Conservation (phyloP, 805 yeast genomes). For the Maudiozyma bulderi region DNA sequence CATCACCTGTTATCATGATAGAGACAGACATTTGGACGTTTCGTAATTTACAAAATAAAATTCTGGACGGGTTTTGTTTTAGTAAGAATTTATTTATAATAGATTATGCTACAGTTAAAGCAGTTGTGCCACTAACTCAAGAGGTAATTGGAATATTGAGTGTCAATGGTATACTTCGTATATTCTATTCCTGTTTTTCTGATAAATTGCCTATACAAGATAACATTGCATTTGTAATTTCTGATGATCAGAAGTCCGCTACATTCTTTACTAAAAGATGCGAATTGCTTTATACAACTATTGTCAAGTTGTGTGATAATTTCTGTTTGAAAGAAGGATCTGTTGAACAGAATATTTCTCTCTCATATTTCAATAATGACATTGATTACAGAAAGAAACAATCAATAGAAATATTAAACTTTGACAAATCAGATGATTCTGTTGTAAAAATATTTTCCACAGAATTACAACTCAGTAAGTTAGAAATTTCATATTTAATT, state of each 20-base stretch:
- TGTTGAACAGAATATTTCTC: too few species aligned
- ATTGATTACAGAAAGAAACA: background rate
- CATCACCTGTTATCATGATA: background rate
- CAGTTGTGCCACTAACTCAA: background rate
- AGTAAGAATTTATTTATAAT: background rate
- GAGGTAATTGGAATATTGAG: background rate
- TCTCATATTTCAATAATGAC: background rate
- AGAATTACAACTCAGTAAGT: conserved; percentile 4
- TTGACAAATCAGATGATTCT: background rate
- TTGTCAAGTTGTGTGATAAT: too few species aligned
- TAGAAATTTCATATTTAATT: conserved; percentile 16
- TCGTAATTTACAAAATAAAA: background rate
- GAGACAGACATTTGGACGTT: background rate
- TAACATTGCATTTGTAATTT: too few species aligned
- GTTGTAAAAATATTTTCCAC: background rate
- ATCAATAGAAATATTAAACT: background rate
- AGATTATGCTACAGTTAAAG: background rate
- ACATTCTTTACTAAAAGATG: too few species aligned
- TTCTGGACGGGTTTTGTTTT: too few species aligned
- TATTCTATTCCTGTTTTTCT: background rate
- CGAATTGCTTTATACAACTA: too few species aligned
- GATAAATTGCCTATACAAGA: too few species aligned
- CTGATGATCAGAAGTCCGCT: too few species aligned
- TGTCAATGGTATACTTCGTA: background rate
- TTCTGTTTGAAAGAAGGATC: too few species aligned